Conservation (phyloP, 2,329 filamentous ascomycete genomes). For the Xylariales sp. region DNA sequence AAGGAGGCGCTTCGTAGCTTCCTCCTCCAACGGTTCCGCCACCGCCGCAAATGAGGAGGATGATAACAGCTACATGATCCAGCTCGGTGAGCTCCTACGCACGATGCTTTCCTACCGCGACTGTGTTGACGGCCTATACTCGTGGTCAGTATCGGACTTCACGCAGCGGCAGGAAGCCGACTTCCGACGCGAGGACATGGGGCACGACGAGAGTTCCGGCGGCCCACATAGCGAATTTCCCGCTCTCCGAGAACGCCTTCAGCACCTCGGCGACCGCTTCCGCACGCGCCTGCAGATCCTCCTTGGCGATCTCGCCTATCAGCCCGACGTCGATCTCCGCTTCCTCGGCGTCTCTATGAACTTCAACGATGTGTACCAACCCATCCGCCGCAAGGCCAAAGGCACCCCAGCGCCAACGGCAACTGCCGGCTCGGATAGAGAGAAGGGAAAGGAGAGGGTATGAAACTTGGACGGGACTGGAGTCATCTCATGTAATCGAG, state of each 20-base stretch:
- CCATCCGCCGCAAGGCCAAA: conserved; percentile 73
- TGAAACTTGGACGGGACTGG: not conserved
- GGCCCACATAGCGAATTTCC: conserved; percentile 75
- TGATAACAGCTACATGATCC: conserved; percentile 82
- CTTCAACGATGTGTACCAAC: conserved; percentile 96
- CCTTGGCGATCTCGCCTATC: conserved; percentile 89
- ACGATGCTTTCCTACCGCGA: conserved; percentile 95
- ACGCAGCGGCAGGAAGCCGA: conserved; percentile 88
- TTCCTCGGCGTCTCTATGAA: conserved; percentile 98
- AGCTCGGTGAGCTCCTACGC: conserved; percentile 91
- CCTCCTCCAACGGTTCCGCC: conserved; percentile 53
- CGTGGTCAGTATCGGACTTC: conserved; percentile 94
- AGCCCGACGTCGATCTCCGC: conserved; percentile 93
- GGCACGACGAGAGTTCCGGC: conserved; percentile 58
- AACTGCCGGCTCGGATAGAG: conserved; percentile 27
- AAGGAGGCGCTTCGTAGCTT: conserved; percentile 57
- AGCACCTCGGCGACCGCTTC: conserved; percentile 80
- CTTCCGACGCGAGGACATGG: conserved; percentile 55
- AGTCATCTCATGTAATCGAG: not conserved
- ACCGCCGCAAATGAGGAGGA: conserved; percentile 69
- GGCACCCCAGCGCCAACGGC: conserved; percentile 37
- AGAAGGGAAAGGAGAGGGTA: conserved; percentile 36
- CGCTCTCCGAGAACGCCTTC: conserved; percentile 78
- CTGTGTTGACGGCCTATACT: conserved; percentile 92
- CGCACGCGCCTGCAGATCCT: conserved; percentile 80